These are phyloP conservation scores for Juglanconis oblonga DNA, from an alignment of 2,329 filamentous ascomycete species.

Conservation along the genomic window DNA sequence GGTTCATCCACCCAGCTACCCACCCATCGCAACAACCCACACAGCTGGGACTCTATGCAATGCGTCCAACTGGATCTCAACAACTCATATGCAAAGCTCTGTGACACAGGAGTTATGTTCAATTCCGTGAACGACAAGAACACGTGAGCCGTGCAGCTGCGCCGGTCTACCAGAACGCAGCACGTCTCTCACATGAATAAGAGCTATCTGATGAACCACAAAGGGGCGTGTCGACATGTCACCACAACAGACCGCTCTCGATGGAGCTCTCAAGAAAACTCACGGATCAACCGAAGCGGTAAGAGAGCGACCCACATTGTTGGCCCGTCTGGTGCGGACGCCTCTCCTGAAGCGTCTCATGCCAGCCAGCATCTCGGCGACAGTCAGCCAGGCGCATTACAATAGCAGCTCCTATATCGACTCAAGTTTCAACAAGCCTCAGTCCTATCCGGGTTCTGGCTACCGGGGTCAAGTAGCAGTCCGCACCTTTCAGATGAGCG, in stretches of 20 bases:
- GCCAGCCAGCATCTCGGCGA: neutral
- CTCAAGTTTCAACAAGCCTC: neutral
- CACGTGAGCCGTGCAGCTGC: neutral
- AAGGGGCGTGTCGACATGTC: neutral
- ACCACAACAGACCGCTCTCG: slow-evolving; percentile 14
- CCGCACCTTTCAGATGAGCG: no score
- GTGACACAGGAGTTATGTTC: neutral
- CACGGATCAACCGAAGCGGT: slow-evolving; percentile 14
- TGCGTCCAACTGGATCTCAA: no score
- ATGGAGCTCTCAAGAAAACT: slow-evolving; percentile 6
- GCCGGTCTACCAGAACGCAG: neutral
- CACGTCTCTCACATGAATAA: neutral
- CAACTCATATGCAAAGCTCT: neutral
- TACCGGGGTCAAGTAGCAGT: neutral
- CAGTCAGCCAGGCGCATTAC: neutral
- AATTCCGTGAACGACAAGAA: neutral
- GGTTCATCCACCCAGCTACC: slow-evolving; percentile 2
- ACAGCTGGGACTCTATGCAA: no score
- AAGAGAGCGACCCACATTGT: slow-evolving; percentile 12
- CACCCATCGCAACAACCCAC: neutral
- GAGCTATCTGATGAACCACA: neutral
- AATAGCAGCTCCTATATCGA: neutral
- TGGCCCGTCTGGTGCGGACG: neutral
- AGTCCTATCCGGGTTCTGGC: neutral
- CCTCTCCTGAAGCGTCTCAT: neutral